Evolutionary conservation across 805 yeast species (phyloP).

Genomic region (Isabelozyma pseudorhagii): DNA sequence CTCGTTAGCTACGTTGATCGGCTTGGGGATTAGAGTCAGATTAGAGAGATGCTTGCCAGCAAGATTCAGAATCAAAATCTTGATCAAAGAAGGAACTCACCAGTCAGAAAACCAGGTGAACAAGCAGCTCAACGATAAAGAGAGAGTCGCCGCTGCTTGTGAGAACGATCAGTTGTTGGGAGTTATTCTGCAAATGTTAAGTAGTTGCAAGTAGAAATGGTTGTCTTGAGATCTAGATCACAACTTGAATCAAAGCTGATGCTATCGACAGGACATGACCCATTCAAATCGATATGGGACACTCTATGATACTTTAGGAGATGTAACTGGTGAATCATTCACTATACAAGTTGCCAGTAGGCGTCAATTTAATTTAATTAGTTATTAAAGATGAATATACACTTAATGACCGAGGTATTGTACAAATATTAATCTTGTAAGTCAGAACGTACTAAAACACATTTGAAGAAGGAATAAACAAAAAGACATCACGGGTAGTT

Average conservation of each 20-base stretch:
- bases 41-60: constrained; percentile 86
- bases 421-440: too few relatives aligned
- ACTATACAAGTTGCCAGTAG: too few relatives aligned
- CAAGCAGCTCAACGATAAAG: constrained; percentile 95
- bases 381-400: neutral
- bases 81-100: constrained; percentile 88
- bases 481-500: neutral
- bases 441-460: neutral
- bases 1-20: constrained; percentile 92
- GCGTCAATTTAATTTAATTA: too few relatives aligned
- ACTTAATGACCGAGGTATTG: neutral
- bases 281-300: too few relatives aligned
- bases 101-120: constrained; percentile 95
- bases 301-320: too few relatives aligned
- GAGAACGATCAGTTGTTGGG: constrained; percentile 88
- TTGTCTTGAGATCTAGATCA: neutral
- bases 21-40: constrained; percentile 89
- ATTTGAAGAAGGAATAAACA: neutral
- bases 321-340: too few relatives aligned
- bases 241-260: neutral
- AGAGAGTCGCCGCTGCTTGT: constrained; percentile 97
- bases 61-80: constrained; percentile 72
- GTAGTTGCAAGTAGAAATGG: constrained; percentile 55
- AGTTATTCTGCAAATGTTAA: constrained; percentile 91
- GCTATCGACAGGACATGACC: too few relatives aligned